These are phyloP conservation scores for Mycena vitilis DNA, from an alignment of 768 basidiomycete genomes.

Conservation along the genomic window DNA sequence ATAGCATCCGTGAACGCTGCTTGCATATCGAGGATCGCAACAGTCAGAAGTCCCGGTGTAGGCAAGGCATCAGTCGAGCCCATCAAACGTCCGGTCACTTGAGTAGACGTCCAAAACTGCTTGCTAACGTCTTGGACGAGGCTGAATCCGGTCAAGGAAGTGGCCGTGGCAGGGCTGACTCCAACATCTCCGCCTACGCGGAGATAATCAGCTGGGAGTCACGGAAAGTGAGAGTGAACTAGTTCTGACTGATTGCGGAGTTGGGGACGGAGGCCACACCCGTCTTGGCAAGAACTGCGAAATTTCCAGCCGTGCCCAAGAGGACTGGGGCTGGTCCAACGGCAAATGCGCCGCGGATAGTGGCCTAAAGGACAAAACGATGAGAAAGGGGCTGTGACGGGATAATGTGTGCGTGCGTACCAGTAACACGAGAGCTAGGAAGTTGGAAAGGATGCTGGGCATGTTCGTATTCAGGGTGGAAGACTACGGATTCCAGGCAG, in stretches of 20 bases:
- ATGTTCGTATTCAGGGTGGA: no score
- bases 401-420: no score
- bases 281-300: slow-evolving; percentile 18
- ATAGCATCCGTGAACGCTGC: slow-evolving; percentile 18
- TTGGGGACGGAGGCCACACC: slow-evolving; percentile 8
- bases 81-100: slow-evolving; percentile 11
- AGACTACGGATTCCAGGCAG: no score
- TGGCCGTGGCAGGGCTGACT: slow-evolving; percentile 3
- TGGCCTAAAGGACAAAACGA: no score
- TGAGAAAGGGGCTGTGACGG: no score
- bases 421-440: no score
- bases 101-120: slow-evolving; percentile 27
- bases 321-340: slow-evolving; percentile 12
- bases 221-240: background rate
- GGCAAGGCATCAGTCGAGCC: slow-evolving; percentile 15
- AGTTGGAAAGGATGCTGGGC: no score
- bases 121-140: slow-evolving; percentile 20
- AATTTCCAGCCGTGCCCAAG: slow-evolving; percentile 14
- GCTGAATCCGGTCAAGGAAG: slow-evolving; percentile 18
- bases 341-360: background rate
- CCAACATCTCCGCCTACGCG: slow-evolving; percentile 19
- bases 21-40: slow-evolving; percentile 12
- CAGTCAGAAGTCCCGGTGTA: background rate
- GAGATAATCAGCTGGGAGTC: no score
- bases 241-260: slow-evolving; percentile 16